These are phyloP conservation scores for Erodium trifolium DNA, from an alignment of 441 rosid genomes.

Conservation along the genomic window DNA sequence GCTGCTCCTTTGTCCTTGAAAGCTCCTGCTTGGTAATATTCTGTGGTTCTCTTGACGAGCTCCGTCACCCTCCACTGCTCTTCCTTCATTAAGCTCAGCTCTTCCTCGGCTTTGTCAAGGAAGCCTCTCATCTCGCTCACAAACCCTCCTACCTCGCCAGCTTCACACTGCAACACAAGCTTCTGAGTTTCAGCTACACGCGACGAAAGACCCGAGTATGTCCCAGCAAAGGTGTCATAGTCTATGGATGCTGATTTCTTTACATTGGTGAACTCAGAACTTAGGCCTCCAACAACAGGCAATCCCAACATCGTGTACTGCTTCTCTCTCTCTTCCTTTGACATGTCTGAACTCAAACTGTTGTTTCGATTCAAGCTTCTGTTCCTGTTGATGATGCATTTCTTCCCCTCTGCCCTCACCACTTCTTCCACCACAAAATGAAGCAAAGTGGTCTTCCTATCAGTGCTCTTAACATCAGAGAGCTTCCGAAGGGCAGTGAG, in stretches of 20 bases:
- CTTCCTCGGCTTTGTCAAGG: slow-evolving; percentile 50
- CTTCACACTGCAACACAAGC: slow-evolving; percentile 28
- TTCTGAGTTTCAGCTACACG: slow-evolving; percentile 41
- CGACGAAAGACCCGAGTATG: slow-evolving; percentile 39
- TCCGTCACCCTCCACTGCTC: slow-evolving; percentile 56
- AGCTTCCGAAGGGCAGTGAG: slow-evolving; percentile 63
- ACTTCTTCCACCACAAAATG: slow-evolving; percentile 83
- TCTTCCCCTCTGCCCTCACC: slow-evolving; percentile 66
- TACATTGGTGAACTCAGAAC: slow-evolving; percentile 59
- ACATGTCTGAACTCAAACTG: not conserved
- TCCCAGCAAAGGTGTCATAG: slow-evolving; percentile 41
- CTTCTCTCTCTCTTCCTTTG: slow-evolving; percentile 50
- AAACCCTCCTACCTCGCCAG: slow-evolving; percentile 37
- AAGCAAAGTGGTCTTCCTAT: slow-evolving; percentile 77
- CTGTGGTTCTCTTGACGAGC: slow-evolving; percentile 56
- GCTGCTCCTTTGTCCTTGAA: slow-evolving; percentile 42
- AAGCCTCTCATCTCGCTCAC: slow-evolving; percentile 52
- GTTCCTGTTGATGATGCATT: slow-evolving; percentile 33
- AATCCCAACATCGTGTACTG: slow-evolving; percentile 70
- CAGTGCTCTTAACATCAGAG: slow-evolving; percentile 74
- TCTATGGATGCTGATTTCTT: slow-evolving; percentile 71
- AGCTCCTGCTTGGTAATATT: slow-evolving; percentile 72
- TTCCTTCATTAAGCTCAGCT: slow-evolving; percentile 34
- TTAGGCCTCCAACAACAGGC: slow-evolving; percentile 72
- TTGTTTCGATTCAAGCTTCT: too few species aligned